Conservation (phyloP, 2,329 filamentous ascomycete species). For the Aspergillus glaucus region DNA sequence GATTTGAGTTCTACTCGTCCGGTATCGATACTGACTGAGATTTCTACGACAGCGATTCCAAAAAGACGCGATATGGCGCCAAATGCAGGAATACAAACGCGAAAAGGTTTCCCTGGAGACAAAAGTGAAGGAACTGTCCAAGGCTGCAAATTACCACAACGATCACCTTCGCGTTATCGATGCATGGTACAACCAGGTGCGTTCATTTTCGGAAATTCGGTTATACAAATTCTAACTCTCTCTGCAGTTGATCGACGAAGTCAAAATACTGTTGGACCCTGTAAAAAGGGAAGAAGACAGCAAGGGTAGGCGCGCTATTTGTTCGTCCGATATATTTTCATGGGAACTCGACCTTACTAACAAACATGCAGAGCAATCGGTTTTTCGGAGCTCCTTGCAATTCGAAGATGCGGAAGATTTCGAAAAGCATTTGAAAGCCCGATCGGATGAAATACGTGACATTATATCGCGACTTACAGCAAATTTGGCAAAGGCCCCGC, state of each 20-base stretch:
- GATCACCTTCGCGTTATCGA: constrained; percentile 88
- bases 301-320: constrained; percentile 20
- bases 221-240: constrained; percentile 7
- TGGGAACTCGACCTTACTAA: not conserved
- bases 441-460: constrained; percentile 68
- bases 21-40: constrained; percentile 27
- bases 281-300: constrained; percentile 14
- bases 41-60: constrained; percentile 62
- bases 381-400: constrained; percentile 49
- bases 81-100: constrained; percentile 97
- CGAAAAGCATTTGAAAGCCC: constrained; percentile 70
- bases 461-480: constrained; percentile 65
- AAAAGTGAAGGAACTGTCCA: constrained; percentile 72
- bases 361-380: constrained; percentile 11
- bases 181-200: constrained; percentile 88
- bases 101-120: constrained; percentile 76
- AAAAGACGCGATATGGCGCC: constrained; percentile 93
- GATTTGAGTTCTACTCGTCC: constrained; percentile 10
- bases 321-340: not conserved
- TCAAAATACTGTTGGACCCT: constrained; percentile 37
- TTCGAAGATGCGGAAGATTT: constrained; percentile 58
- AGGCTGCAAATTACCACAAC: constrained; percentile 74
- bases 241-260: constrained; percentile 39
- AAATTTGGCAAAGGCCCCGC: constrained; percentile 43
- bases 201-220: constrained; percentile 19